These are phyloP conservation scores for Bremia lactucae DNA, from an alignment of 352 stramenopile genomes.

Conservation along the genomic window DNA sequence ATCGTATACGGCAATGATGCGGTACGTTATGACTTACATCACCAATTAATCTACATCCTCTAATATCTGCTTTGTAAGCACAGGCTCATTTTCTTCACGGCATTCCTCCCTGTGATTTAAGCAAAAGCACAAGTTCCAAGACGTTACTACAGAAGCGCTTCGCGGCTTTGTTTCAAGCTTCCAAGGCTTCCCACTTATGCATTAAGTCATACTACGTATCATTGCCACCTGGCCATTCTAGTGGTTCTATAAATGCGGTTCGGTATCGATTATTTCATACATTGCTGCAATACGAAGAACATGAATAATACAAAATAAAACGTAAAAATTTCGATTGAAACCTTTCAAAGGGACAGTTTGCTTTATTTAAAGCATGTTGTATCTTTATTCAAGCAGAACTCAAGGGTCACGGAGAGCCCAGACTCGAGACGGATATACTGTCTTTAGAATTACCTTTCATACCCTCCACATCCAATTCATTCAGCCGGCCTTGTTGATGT, in stretches of 20 bases:
- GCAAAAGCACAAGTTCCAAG: conserved; percentile 37
- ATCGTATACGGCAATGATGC: conserved; percentile 65
- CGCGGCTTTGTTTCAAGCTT: conserved; percentile 16
- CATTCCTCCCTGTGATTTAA: conserved; percentile 56
- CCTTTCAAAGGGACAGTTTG: no score
- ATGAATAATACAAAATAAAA: no score
- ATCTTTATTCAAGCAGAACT: not conserved
- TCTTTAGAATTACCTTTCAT: conserved; percentile 24
- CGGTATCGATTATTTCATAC: conserved; percentile 70
- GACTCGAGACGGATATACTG: conserved; percentile 43
- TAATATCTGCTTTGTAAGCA: not conserved
- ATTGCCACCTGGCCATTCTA: conserved; percentile 3
- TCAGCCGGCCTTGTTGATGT: conserved; percentile 46
- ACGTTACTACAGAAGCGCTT: conserved; percentile 41
- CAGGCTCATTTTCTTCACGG: conserved; percentile 64
- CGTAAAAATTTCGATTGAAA: no score
- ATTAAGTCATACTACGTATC: conserved; percentile 54
- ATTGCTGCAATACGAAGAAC: conserved; percentile 12
- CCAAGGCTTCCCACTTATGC: conserved; percentile 37
- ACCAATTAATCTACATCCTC: not conserved
- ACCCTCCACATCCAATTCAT: conserved; percentile 27
- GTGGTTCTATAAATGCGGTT: conserved; percentile 15
- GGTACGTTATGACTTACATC: conserved; percentile 22
- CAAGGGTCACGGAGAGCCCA: conserved; percentile 22
- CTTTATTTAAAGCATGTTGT: no score